Evolutionary conservation across 768 basidiomycete species (phyloP).

Genomic region (Naganishia onofrii): DNA sequence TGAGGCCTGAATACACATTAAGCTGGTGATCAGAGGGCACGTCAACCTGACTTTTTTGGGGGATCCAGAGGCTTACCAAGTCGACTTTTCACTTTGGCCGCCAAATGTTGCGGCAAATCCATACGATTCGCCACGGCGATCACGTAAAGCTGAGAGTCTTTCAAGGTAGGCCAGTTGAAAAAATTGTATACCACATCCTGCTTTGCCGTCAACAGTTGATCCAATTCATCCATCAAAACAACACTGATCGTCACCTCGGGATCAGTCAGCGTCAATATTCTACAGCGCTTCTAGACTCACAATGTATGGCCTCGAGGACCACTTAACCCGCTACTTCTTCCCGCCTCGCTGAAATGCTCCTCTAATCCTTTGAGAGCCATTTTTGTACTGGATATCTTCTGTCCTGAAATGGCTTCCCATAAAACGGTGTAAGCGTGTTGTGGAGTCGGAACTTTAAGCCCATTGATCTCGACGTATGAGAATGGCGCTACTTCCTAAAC

Average conservation of each 20-base stretch:
- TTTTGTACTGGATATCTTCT: constrained; percentile 67
- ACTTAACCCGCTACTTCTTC: constrained; percentile 53
- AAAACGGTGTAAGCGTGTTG: constrained; percentile 85
- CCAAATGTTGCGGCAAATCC: constrained; percentile 94
- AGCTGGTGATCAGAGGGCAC: not conserved
- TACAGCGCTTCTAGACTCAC: constrained; percentile 56
- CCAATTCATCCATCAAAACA: constrained; percentile 96
- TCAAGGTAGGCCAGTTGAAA: constrained; percentile 97
- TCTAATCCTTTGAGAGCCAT: constrained; percentile 77
- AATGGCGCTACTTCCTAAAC: constrained; percentile 85
- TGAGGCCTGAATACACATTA: constrained; percentile 37
- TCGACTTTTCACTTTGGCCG: constrained; percentile 84
- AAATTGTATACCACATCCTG: constrained; percentile 99
- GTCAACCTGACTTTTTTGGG: not conserved
- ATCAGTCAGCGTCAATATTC: not conserved
- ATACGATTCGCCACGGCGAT: constrained; percentile 97
- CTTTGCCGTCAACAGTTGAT: constrained; percentile 90
- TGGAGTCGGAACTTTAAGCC: constrained; percentile 87
- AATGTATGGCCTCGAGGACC: constrained; percentile 83
- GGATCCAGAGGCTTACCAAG: constrained; percentile 63
- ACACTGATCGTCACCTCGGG: constrained; percentile 59
- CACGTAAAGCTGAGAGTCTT: constrained; percentile 83
- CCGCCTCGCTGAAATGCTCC: constrained; percentile 68
- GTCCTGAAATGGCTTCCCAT: constrained; percentile 88
- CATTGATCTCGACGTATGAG: constrained; percentile 96